Base-by-base conservation (phyloP, 2,329 filamentous ascomycete species). In the Eutypella sp. region DNA sequence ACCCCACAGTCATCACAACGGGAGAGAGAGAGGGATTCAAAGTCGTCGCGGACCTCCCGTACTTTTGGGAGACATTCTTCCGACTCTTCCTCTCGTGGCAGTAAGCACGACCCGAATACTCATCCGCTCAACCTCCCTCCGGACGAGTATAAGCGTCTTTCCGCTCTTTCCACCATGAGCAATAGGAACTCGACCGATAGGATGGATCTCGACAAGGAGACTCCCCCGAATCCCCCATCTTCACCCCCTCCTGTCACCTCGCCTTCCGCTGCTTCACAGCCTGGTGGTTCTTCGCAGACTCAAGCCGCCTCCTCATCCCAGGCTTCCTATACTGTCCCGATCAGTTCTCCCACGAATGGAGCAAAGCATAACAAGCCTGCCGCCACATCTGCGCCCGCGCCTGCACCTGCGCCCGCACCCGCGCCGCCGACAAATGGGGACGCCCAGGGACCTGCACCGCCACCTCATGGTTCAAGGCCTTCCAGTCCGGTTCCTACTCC, bases 121-220 rank as follows among this genome's bases (percentile, higher is more conserved):
- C 91, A 96, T 67, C 92, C 92, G 33, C 78, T 96, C 43, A 96
- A 96, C 62, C 81, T 95, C 19, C 89, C 86, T 2, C 90, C 90
- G 40, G 90, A 96, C 72, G 85, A 96, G 76, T 80, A 89, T 60
- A 86, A 87, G 66, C 82, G 88, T 51, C 69, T 87, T 47, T 89
- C 85, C 41, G 77, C 76, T 56, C 75, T 89, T 51, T 84, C 84
- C 55, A 67, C 67, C 59, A 77, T 80, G 78, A 82, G 71, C 57
- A 73, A 75, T 53, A 72, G 79, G 52, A 79, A 74, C 59, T 82
- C 85, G 18, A 38, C 18, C 10, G 36, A 38, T 15, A 64, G 59
- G 48, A 90, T 92, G 85, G 87, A 93, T 56, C 72, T 89, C 56
- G 88, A 93, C 67, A 75, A 78, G 54, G 84, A 89, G 58, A 71